Percentiles rank a stretch among this genome's conserved stretches.
phyloP scores from a whole-genome alignment of 2,329 filamentous ascomycete species.

The Nectriaceae sp. region DNA sequence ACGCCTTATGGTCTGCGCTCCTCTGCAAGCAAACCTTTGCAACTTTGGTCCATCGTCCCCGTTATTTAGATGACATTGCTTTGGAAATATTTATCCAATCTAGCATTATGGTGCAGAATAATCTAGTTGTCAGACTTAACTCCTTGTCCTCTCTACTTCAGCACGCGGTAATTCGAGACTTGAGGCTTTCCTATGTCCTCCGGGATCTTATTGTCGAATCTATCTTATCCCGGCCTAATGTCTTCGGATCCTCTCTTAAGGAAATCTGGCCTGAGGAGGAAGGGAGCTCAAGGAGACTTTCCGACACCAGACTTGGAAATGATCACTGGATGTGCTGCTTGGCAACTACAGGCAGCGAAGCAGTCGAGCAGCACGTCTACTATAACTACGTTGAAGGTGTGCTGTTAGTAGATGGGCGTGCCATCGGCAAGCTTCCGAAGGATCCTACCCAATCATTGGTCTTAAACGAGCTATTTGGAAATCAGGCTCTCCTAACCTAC shows the following conservation, averaged over 20 bases:
- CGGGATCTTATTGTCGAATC: neutral
- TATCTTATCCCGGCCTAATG: conserved; percentile 5
- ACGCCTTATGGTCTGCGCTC: conserved; percentile 56
- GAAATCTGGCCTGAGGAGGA: neutral
- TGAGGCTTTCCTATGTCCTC: conserved; percentile 15
- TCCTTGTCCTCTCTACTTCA: conserved; percentile 4
- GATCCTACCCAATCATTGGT: conserved; percentile 42
- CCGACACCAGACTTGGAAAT: conserved; percentile 22
- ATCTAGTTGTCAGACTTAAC: conserved; percentile 18
- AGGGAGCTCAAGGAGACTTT: conserved; percentile 46
- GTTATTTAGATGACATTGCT: neutral
- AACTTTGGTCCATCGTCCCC: conserved; percentile 2
- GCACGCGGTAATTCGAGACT: conserved; percentile 20
- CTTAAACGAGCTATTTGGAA: conserved; percentile 55
- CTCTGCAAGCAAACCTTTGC: conserved; percentile 50
- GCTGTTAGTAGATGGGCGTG: conserved; percentile 36
- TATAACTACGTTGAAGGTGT: conserved; percentile 33
- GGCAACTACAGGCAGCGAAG: conserved; percentile 8
- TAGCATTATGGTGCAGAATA: conserved; percentile 31
- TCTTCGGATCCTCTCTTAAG: conserved; percentile 17
- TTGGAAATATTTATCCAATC: conserved; percentile 23
- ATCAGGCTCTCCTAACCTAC: conserved; percentile 50
- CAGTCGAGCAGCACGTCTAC: conserved; percentile 22
- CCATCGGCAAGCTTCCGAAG: conserved; percentile 50
- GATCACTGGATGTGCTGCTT: conserved; percentile 22